Base-by-base conservation (phyloP, 2,329 filamentous ascomycete genomes). In the Plenodomus tracheiphilus region DNA sequence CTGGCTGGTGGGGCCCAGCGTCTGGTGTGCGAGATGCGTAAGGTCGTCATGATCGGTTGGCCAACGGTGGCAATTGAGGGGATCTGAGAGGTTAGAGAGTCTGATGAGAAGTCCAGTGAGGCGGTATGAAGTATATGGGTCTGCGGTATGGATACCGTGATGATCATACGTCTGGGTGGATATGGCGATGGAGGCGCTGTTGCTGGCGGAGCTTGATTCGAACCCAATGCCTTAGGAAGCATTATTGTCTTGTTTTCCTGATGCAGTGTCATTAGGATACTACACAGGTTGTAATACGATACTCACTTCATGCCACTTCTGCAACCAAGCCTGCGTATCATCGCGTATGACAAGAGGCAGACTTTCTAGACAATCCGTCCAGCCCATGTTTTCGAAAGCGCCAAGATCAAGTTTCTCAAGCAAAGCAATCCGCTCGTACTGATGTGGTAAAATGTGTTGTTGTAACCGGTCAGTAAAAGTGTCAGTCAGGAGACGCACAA, bases 121-220 rank as follows among this genome's bases (percentile, higher is more conserved):
- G 88, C 87, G 0, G 89, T 95, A 71, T 96, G 88, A 0, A 97
- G 83, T 17, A 96, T 83, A 40, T 89, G 84, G 2, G 96, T 80
- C 1, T 87, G 85, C 0, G 93, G 93, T 1, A 99, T 85, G 49
- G 96, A 91, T 13, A 99, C 92, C 0, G 92, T 89, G 44, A 99
- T 95, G 22, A 88, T 78, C 59, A 99, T 92, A 11, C 85, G 85
- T 17, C 81, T 81, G 53, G 71, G 78, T 17, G 81, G 75, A 18
- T 68, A 71, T 65, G 35, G 62, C 3, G 64, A 69, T 25, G 47
- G 54, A 38, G 64, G 62, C 3, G 66, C 63, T 52, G 34, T 53
- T n/a, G 50, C 30, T 3, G 56, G 21, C 25, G 41, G 18, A 13
- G 37, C 18, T 4, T 65, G 1, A 9, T 44, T 40, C 2, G 49